These are phyloP conservation scores for Krasilnikovozyma curviuscula DNA, from an alignment of 768 basidiomycete genomes.

Conservation along the genomic window DNA sequence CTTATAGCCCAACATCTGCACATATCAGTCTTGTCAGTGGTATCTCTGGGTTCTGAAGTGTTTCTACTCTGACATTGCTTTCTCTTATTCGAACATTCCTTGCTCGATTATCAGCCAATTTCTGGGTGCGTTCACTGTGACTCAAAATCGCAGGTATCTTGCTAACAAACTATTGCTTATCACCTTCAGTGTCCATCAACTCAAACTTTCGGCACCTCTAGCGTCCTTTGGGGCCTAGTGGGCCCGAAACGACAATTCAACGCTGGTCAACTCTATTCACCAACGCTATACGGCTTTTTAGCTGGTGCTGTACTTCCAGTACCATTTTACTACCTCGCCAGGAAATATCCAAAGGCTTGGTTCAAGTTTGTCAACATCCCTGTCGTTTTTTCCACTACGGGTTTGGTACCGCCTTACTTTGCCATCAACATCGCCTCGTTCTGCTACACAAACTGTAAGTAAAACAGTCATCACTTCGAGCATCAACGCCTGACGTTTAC, in stretches of 20 bases:
- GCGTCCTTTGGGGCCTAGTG: neutral
- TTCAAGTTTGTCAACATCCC: neutral
- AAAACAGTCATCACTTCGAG: neutral
- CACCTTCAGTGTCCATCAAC: conserved; percentile 8
- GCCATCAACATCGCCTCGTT: neutral
- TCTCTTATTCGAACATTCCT: neutral
- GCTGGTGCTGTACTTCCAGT: conserved; percentile 56
- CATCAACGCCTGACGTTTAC: neutral
- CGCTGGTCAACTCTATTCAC: conserved; percentile 28
- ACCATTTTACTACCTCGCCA: conserved; percentile 50
- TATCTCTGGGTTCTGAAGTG: neutral
- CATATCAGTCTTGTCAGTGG: neutral
- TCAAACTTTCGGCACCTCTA: conserved; percentile 1
- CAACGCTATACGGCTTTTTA: conserved; percentile 54
- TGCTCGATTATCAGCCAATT: neutral
- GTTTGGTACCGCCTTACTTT: neutral
- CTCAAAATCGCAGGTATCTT: too few species aligned
- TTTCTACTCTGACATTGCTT: neutral
- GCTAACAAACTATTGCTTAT: too few species aligned
- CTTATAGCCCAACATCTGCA: neutral
- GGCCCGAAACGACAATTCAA: conserved; percentile 26
- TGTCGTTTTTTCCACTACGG: neutral
- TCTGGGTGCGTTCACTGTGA: too few species aligned
- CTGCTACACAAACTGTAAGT: neutral
- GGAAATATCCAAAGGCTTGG: conserved; percentile 36